Percentiles rank a stretch among this genome's conserved stretches.
phyloP scores from a whole-genome alignment of 768 basidiomycete species.

The Boletus edulis region DNA sequence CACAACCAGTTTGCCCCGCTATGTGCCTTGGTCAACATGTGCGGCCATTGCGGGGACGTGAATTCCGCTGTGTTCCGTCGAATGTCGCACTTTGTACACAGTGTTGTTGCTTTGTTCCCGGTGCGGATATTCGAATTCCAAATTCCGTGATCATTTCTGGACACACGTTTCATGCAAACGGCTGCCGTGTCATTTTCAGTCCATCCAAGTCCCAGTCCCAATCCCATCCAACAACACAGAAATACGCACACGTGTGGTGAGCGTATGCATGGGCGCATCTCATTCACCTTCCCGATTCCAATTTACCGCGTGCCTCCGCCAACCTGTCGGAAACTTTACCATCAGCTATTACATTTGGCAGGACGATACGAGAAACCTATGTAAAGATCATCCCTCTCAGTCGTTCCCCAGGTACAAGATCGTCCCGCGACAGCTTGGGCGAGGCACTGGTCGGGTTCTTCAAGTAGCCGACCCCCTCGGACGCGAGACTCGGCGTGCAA shows the following conservation, averaged over 20 bases:
- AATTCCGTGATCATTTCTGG: constrained; percentile 4
- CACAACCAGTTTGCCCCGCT: not conserved
- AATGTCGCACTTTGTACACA: not conserved
- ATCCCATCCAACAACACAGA: not conserved
- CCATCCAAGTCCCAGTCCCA: not conserved
- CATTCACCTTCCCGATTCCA: not conserved
- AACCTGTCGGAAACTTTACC: constrained; percentile 12
- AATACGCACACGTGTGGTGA: not conserved
- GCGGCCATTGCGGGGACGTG: constrained; percentile 11
- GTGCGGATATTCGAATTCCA: constrained; percentile 5
- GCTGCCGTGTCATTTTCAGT: not conserved
- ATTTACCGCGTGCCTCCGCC: constrained; percentile 4
- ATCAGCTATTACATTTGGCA: not conserved
- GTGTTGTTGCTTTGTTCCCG: not conserved
- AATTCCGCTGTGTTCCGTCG: not conserved
- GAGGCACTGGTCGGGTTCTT: not conserved
- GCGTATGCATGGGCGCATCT: not conserved
- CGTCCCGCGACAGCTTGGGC: constrained; percentile 5
- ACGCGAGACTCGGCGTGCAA: not conserved
- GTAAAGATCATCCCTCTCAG: constrained; percentile 2
- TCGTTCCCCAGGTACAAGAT: constrained; percentile 4
- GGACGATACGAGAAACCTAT: not conserved
- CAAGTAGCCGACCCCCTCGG: not conserved
- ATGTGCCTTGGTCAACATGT: not conserved
- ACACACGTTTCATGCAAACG: constrained; percentile 11